Conservation (phyloP, 2,329 filamentous ascomycete genomes). For the Cladosporium sp. region DNA sequence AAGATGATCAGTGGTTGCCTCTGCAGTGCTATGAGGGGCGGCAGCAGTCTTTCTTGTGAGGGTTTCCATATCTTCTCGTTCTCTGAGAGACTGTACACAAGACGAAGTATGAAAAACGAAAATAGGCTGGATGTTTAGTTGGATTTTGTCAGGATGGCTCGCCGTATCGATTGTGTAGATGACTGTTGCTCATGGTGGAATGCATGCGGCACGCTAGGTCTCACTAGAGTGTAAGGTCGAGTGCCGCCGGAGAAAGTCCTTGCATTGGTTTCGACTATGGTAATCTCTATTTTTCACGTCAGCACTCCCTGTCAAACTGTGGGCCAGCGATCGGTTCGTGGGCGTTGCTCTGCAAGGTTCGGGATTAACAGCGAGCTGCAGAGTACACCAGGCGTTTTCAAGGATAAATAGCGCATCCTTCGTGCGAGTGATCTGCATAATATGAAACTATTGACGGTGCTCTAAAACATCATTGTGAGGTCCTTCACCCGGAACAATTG, state of each 20-base stretch:
- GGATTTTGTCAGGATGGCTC: not conserved
- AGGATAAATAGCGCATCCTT: not conserved
- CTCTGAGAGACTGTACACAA: too few species aligned
- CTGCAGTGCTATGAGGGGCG: not conserved
- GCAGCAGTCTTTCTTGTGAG: not conserved
- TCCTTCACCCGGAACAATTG: too few species aligned
- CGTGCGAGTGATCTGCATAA: not conserved
- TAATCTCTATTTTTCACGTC: not conserved
- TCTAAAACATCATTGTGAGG: too few species aligned
- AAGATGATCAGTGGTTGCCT: not conserved
- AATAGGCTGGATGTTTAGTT: too few species aligned
- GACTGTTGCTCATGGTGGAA: not conserved
- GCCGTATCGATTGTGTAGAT: not conserved
- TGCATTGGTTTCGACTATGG: not conserved
- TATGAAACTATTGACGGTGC: too few species aligned
- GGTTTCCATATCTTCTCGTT: not conserved
- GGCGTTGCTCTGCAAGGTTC: too few species aligned
- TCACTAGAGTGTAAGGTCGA: not conserved
- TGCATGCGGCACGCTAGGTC: not conserved
- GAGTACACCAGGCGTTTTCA: not conserved
- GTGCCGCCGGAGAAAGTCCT: not conserved
- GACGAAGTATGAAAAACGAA: too few species aligned
- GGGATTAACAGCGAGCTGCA: not conserved
- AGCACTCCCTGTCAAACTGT: not conserved
- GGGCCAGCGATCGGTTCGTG: not conserved